Evolutionary conservation across 441 rosid genomes (phyloP), one percentile per base, ranked within the genome.

Genomic region (Arabidopsis hybrid): DNA sequence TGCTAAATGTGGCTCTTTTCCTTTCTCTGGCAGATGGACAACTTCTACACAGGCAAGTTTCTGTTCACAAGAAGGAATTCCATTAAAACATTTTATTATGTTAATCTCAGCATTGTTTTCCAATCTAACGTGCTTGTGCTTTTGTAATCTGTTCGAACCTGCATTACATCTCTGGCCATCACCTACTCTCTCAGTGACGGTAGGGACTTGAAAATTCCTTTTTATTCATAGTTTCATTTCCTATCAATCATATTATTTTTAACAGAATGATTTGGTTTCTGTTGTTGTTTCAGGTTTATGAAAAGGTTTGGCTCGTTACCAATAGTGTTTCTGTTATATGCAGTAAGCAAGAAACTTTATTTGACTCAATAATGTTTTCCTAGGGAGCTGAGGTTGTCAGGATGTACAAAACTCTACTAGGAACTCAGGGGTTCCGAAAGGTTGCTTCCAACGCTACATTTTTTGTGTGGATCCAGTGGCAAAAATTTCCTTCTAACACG

Each of bases 351-450:
- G 46, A 53, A 62, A 60, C 49, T 8, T 14, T 36, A 56, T 18
- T 38, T 78, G 79, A 52, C 75, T 11, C 34, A 39, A 26, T 80
- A 42, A 31, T 72, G 17, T 49, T 73, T 67, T 65, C 51, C 45
- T 79, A 95, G 99, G 99, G 99, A 84, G 99, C 99, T 73, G 98
- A 95, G 87, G 99, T 95, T 67, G 98, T 95, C 57, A 85, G 98
- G 92, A 95, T 95, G 99, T 95, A 95, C 96, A 95, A 93, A 85
- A 95, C 98, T 75, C 79, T 95, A 70, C 77, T 95, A 45, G 99
- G 98, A 65, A 90, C 78, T 78, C 84, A 87, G 76, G 99, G 99
- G 34, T 95, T 95, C 82, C 85, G 95, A 77, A 90, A 91, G 92
- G 99, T 95, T 84, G 71, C 70, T 60, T 46, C 75, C 32, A 47